phyloP scores from a whole-genome alignment of 495 filamentous ascomycete species.

The Friedmanniomyces simplex region DNA sequence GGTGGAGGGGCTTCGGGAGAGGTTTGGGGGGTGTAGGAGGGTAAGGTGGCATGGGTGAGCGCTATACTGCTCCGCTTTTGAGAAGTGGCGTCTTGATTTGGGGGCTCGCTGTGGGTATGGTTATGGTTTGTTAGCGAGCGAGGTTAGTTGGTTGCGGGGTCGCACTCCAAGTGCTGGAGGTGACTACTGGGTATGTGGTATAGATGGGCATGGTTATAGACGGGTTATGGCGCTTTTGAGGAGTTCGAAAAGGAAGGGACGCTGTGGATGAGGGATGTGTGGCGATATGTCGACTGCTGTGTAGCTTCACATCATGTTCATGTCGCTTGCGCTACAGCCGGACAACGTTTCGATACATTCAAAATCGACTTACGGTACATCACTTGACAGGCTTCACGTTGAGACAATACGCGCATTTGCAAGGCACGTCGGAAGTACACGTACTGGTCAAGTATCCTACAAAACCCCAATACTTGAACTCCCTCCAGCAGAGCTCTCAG shows the following conservation, averaged over 20 bases:
- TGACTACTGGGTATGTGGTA: background rate
- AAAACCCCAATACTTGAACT: slow-evolving; percentile 34
- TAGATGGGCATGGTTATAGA: background rate
- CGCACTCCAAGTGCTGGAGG: slow-evolving; percentile 12
- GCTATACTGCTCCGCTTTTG: background rate
- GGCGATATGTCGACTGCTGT: no score
- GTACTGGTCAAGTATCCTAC: background rate
- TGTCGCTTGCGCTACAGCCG: no score
- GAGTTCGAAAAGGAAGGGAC: no score
- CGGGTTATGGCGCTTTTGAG: no score
- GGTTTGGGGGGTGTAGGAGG: slow-evolving; percentile 7
- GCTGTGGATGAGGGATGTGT: no score
- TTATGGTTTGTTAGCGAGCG: background rate
- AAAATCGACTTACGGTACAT: no score
- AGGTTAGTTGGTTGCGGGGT: slow-evolving; percentile 2
- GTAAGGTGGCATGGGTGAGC: slow-evolving; percentile 10
- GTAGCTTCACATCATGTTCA: no score
- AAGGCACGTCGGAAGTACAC: no score
- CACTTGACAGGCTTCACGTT: no score
- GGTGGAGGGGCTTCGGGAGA: slow-evolving; percentile 6
- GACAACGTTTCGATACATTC: no score
- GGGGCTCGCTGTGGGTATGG: background rate
- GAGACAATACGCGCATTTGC: no score
- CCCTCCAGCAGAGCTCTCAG: slow-evolving; percentile 42
- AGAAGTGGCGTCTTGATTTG: background rate